A percentile compares a stretch with the other conserved stretches of the same genome.
phyloP scores from a whole-genome alignment of 2,329 filamentous ascomycete species.

The Exophiala sp. region DNA sequence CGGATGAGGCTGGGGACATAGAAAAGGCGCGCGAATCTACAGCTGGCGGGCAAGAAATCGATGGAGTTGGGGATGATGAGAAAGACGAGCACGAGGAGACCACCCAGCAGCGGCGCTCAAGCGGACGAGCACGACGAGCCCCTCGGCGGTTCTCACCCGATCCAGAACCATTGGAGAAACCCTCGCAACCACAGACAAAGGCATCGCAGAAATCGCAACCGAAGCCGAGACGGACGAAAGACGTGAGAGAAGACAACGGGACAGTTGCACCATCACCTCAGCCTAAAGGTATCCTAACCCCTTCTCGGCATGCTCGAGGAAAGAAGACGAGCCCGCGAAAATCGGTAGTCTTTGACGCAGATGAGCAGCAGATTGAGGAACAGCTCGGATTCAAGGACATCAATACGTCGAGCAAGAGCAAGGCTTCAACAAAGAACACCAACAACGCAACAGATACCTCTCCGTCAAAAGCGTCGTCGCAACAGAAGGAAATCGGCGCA shows the following conservation, averaged over 20 bases:
- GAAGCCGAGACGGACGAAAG: not conserved
- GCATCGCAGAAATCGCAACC: not conserved
- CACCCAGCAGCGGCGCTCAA: conserved; percentile 7
- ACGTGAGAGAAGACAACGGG: not conserved
- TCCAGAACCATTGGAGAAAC: not conserved
- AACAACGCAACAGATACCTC: not conserved
- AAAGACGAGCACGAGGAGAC: not conserved
- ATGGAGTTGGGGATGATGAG: not conserved
- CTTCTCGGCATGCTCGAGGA: conserved; percentile 16
- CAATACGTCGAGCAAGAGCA: conserved; percentile 19
- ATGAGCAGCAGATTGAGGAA: conserved; percentile 24
- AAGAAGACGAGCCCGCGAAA: conserved; percentile 19
- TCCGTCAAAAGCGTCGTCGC: not conserved
- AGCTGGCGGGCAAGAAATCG: too few relatives aligned
- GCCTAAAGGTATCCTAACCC: conserved; percentile 29
- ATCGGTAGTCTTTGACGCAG: conserved; percentile 26
- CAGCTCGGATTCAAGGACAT: conserved; percentile 31
- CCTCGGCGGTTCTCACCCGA: not conserved
- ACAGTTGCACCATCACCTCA: conserved; percentile 11
- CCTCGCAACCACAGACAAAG: not conserved
- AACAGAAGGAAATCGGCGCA: not conserved
- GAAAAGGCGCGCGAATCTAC: not conserved
- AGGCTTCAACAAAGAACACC: not conserved
- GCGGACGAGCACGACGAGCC: conserved; percentile 7
- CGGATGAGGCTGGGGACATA: not conserved